Conservation (phyloP, 1,139 yeast species). For the Debaryomyces sp. region DNA sequence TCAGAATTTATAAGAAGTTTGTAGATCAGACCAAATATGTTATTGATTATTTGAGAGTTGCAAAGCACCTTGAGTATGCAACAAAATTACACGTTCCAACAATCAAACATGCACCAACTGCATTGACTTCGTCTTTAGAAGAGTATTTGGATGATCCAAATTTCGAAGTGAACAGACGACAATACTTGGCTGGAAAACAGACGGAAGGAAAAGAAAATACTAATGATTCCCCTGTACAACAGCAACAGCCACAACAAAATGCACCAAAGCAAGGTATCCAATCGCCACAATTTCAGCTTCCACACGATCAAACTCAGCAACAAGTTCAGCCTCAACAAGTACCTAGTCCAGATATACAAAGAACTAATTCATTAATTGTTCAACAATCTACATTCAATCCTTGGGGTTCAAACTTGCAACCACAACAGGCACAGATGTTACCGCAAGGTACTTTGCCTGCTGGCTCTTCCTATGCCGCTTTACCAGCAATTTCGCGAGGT, state of each 20-base stretch:
- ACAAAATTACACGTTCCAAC: constrained; percentile 94
- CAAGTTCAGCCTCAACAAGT: constrained; percentile 11
- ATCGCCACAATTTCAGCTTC: constrained; percentile 11
- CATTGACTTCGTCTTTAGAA: constrained; percentile 81
- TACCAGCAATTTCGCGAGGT: constrained; percentile 17
- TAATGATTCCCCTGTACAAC: not conserved
- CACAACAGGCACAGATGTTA: constrained; percentile 10
- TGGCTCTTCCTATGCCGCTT: constrained; percentile 7
- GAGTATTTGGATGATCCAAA: constrained; percentile 88
- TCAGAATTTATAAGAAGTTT: constrained; percentile 80
- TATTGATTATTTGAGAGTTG: constrained; percentile 82
- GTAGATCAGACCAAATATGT: constrained; percentile 88
- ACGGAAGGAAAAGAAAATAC: not conserved
- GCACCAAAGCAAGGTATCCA: not conserved
- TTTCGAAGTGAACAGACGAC: constrained; percentile 77
- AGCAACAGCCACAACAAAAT: not conserved
- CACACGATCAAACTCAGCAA: constrained; percentile 15
- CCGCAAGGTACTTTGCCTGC: not conserved
- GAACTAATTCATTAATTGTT: constrained; percentile 36
- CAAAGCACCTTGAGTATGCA: constrained; percentile 83
- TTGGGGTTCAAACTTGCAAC: constrained; percentile 32
- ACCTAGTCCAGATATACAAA: constrained; percentile 18
- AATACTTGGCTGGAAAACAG: constrained; percentile 65
- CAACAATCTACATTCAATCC: constrained; percentile 51
- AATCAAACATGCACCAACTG: constrained; percentile 95